Conservation (phyloP, 2,329 filamentous ascomycete genomes). For the Corinectria fuckeliana region DNA sequence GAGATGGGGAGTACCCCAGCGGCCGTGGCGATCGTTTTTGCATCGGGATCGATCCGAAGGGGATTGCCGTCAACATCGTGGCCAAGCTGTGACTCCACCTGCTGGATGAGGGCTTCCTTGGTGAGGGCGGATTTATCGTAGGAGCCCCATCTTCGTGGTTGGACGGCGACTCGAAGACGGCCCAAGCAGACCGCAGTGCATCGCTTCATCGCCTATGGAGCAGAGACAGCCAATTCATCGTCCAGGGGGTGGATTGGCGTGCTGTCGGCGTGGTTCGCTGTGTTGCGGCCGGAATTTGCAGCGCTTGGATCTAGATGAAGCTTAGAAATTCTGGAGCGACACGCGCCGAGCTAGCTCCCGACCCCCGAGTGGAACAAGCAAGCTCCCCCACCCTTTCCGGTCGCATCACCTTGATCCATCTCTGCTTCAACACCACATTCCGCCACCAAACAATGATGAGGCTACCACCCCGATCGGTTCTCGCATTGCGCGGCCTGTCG, state of each 20-base stretch:
- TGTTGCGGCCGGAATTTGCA: conserved; percentile 15
- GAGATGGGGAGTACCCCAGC: conserved; percentile 59
- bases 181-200: conserved; percentile 29
- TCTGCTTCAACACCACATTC: conserved; percentile 7
- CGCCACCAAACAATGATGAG: conserved; percentile 34
- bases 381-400: conserved; percentile 36
- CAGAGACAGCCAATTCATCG: conserved; percentile 26
- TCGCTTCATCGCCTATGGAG: conserved; percentile 37
- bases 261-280: neutral
- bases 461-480: conserved; percentile 39
- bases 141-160: conserved; percentile 41
- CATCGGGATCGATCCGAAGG: conserved; percentile 46
- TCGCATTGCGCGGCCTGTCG: conserved; percentile 45
- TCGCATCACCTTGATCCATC: conserved; percentile 12
- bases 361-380: conserved; percentile 13
- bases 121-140: conserved; percentile 42
- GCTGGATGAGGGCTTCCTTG: conserved; percentile 38
- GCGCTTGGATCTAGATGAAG: conserved; percentile 12
- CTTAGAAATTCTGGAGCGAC: conserved; percentile 27
- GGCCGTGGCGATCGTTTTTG: conserved; percentile 54
- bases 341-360: conserved; percentile 22
- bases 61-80: conserved; percentile 37
- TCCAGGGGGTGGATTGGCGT: conserved; percentile 1
- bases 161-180: conserved; percentile 11
- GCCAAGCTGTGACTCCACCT: conserved; percentile 43